Conservation (phyloP, 2,329 filamentous ascomycete species). For the Daldinia sp. region DNA sequence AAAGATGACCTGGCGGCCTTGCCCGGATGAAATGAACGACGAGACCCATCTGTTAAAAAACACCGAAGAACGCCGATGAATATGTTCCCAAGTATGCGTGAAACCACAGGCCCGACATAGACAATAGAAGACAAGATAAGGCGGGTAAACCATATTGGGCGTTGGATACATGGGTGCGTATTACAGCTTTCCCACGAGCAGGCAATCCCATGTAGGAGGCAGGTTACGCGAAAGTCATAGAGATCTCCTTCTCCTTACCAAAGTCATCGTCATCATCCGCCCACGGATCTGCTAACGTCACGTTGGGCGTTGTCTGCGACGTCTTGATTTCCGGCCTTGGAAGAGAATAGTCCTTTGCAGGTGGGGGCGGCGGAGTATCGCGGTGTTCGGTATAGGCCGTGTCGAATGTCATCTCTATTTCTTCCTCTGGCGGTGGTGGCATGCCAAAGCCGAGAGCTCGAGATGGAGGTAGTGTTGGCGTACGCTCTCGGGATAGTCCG, state of each 20-base stretch:
- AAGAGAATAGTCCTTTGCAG: conserved; percentile 49
- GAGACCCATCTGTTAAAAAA: background rate
- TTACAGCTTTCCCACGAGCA: background rate
- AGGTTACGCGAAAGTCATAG: conserved; percentile 80
- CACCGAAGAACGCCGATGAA: conserved; percentile 20
- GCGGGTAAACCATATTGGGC: background rate
- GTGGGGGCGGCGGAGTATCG: conserved; percentile 43
- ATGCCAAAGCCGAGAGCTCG: conserved; percentile 33
- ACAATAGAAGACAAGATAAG: conserved; percentile 3
- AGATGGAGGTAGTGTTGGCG: conserved; percentile 47
- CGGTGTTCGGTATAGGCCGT: conserved; percentile 64
- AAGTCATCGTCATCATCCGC: conserved; percentile 72
- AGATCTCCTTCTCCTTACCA: conserved; percentile 79
- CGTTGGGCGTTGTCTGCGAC: conserved; percentile 63
- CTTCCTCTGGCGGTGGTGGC: conserved; percentile 54
- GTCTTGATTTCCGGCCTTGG: conserved; percentile 58
- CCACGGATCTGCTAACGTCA: conserved; percentile 74
- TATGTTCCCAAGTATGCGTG: conserved; percentile 15
- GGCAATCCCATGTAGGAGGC: background rate
- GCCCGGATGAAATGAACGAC: conserved; percentile 8
- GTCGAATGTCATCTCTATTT: conserved; percentile 79
- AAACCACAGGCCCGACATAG: conserved; percentile 2
- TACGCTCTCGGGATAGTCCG: conserved; percentile 45
- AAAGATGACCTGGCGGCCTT: background rate
- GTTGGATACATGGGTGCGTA: background rate